Base-by-base conservation (phyloP, 495 filamentous ascomycete genomes). In the Pseudevernia furfuracea region DNA sequence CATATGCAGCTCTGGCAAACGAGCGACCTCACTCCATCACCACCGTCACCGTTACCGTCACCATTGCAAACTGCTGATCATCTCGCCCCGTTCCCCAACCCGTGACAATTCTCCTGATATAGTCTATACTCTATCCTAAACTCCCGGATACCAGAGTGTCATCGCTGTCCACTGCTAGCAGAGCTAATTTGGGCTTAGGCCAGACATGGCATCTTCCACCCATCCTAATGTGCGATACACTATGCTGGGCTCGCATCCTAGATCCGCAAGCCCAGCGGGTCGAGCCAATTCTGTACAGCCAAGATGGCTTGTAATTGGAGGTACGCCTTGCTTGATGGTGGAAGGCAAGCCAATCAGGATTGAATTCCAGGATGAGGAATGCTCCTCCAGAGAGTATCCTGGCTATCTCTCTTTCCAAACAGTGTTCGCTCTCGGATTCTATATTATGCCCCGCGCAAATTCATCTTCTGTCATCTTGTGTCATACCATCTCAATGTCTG, bases 1-100 rank as follows among this genome's bases (percentile, higher is more conserved):
- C 48, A 30, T 14, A 15, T 28, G 25, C 25, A 23, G 19, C 23
- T 49, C 3, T 25, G 46, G n/a, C 48, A 30, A 30, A 14, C 34
- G 34, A 36, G 38, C 30, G 19, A 55, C 52, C 52, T 55, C 52
- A 55, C 52, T 53, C 49, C 49, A 53, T 53, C 49, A 53, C 2
- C 1, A 28, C 1, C 7, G n/a, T 36, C 34, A 36, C 34, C 19
- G 21, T 19, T 21, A 44, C 2, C 15, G 5, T 19, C 12, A 3
- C 41, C 1, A 34, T 8, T 21, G 15, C 14, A 53, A 34, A 15
- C 52, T 55, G 52, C 17, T 55, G 14, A 55, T 34, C 4, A 7
- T 55, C 52, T 15, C 14, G 11, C 15, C 25, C 28, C 15, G 36
- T 36, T 6, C 7, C 17, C 19, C 17, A 32, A 21, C 30, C 17